Conservation (phyloP, 495 filamentous ascomycete genomes). For the Trichoderma erinaceum region DNA sequence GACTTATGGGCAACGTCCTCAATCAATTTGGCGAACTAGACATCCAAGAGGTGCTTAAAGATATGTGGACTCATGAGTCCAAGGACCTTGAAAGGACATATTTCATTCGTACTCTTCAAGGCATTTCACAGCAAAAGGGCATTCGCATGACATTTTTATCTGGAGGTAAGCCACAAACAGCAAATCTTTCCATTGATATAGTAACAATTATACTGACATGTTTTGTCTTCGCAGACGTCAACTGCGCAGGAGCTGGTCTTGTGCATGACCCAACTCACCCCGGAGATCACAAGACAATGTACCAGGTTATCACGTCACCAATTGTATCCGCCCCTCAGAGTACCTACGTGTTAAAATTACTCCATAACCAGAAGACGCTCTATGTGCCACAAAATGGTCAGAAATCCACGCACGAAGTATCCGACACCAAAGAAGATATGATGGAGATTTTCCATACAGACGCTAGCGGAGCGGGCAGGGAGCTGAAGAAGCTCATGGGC, state of each 20-base stretch:
- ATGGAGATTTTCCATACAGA: constrained; percentile 97
- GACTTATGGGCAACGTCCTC: constrained; percentile 87
- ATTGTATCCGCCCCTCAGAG: constrained; percentile 85
- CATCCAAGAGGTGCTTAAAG: constrained; percentile 84
- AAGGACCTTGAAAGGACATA: constrained; percentile 98
- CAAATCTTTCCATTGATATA: not conserved
- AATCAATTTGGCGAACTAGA: constrained; percentile 98
- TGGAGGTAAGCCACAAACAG: constrained; percentile 48
- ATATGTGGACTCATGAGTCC: constrained; percentile 96
- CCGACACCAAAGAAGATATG: constrained; percentile 98
- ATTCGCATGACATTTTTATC: constrained; percentile 94
- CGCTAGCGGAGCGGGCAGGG: constrained; percentile 68
- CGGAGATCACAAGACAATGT: constrained; percentile 97
- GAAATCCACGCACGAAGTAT: constrained; percentile 57
- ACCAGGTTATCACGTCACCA: constrained; percentile 86
- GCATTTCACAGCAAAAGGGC: constrained; percentile 87
- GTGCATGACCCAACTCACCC: constrained; percentile 91
- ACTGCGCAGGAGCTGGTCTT: constrained; percentile 84
- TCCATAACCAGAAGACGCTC: constrained; percentile 84
- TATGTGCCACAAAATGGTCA: constrained; percentile 91
- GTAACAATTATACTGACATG: constrained; percentile 15
- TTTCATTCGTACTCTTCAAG: constrained; percentile 88
- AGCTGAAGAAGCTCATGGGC: constrained; percentile 86
- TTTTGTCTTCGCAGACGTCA: constrained; percentile 53
- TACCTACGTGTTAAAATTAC: constrained; percentile 80